phyloP scores from a whole-genome alignment of 192 early-diverging fungal species.

The Backusella sp. region DNA sequence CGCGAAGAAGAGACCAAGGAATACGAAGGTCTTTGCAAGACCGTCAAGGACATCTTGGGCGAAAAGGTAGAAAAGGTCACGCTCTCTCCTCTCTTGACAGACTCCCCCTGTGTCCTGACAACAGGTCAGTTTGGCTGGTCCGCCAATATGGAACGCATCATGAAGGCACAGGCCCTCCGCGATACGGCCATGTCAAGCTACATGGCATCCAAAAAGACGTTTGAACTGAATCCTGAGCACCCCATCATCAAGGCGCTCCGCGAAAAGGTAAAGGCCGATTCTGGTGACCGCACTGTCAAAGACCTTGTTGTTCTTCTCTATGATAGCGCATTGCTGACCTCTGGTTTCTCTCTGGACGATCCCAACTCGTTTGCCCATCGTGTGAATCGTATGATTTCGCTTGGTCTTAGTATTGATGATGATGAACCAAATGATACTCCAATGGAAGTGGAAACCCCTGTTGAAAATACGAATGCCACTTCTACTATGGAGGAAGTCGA shows the following conservation, averaged over 20 bases:
- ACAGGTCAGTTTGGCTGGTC: slow-evolving; percentile 99
- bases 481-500: not conserved
- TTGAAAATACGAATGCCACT: not conserved
- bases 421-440: slow-evolving; percentile 11
- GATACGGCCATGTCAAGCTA: slow-evolving; percentile 96
- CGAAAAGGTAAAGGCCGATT: slow-evolving; percentile 79
- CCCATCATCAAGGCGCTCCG: slow-evolving; percentile 93
- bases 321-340: slow-evolving; percentile 91
- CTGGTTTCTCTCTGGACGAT: slow-evolving; percentile 97
- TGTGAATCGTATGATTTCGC: slow-evolving; percentile 99
- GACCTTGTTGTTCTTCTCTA: slow-evolving; percentile 92
- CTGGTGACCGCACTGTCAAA: slow-evolving; percentile 99
- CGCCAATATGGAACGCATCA: slow-evolving; percentile 99
- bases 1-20: slow-evolving; percentile 89
- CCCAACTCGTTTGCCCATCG: slow-evolving; percentile 87
- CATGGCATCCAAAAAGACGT: slow-evolving; percentile 99
- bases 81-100: slow-evolving; percentile 92
- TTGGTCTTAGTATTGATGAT: slow-evolving; percentile 93
- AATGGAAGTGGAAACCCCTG: not conserved
- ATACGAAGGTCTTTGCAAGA: slow-evolving; percentile 85
- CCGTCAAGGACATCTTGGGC: slow-evolving; percentile 97
- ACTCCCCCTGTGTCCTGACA: slow-evolving; percentile 97
- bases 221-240: slow-evolving; percentile 97
- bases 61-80: slow-evolving; percentile 91
- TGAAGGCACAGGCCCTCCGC: slow-evolving; percentile 99